Evolutionary conservation across 345 rosid species (phyloP).

Genomic region (Clarkia xantiana): DNA sequence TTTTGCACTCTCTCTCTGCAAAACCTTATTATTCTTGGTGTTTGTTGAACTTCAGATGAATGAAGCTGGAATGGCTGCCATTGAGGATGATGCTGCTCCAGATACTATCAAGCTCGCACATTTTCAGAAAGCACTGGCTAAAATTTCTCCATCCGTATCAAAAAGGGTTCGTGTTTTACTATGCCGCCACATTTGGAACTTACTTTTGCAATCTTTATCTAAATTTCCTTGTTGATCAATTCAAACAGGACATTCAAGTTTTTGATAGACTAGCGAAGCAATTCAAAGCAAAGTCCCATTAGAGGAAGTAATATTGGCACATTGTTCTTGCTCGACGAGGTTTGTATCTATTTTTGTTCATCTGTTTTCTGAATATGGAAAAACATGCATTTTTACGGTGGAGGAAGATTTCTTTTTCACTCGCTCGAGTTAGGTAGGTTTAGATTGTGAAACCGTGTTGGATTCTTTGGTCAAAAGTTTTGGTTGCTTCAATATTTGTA

Average conservation of each 20-base stretch:
- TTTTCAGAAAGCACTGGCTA: constrained; percentile 42
- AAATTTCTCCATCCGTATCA: constrained; percentile 3
- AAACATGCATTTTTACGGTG: no score
- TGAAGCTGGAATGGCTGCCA: constrained; percentile 63
- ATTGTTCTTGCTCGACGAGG: no score
- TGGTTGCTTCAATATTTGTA: no score
- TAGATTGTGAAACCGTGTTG: no score
- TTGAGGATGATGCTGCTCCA: constrained; percentile 26
- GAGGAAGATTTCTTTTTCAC: no score
- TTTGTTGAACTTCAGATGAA: constrained; percentile 29
- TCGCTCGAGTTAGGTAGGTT: no score
- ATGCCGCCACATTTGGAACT: neutral
- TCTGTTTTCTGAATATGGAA: no score
- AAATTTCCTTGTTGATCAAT: neutral
- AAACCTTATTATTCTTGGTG: neutral
- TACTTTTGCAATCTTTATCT: neutral
- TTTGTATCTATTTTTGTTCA: no score
- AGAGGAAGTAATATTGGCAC: no score
- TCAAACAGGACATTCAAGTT: neutral
- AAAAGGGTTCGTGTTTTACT: neutral
- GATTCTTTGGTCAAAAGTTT: no score
- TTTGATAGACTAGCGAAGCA: neutral
- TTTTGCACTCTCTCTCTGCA: neutral
- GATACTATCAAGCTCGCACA: constrained; percentile 38
- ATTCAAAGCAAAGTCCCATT: neutral